A percentile compares a stretch with the other conserved stretches of the same genome.
Evolutionary conservation across 345 rosid species (phyloP).

Genomic region (Cochlearia excelsa): DNA sequence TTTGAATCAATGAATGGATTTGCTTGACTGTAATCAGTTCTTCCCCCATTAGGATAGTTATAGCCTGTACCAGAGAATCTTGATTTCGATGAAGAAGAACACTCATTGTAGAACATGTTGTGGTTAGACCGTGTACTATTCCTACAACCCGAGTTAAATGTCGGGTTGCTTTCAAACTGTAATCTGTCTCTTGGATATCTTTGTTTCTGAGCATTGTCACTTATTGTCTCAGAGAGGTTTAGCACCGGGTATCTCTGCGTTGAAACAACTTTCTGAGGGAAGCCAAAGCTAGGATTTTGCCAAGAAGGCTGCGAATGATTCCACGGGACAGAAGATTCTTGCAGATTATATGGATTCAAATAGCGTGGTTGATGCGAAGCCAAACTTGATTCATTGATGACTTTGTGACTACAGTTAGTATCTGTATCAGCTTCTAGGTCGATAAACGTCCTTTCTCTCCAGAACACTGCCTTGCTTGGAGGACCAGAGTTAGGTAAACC

Average conservation of each 20-base stretch:
- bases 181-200: constrained; percentile 51
- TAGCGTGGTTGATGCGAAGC: constrained; percentile 41
- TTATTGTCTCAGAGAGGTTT: constrained; percentile 46
- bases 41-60: constrained; percentile 23
- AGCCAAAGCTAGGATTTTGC: constrained; percentile 49
- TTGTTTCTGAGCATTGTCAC: constrained; percentile 47
- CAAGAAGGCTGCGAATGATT: constrained; percentile 51
- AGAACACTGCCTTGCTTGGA: constrained; percentile 47
- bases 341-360: constrained; percentile 39
- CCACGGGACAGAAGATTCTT: constrained; percentile 50
- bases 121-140: constrained; percentile 31
- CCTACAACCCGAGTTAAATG: constrained; percentile 31
- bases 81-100: constrained; percentile 42
- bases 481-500: constrained; percentile 45
- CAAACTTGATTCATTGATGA: constrained; percentile 46
- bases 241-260: constrained; percentile 48
- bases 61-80: constrained; percentile 18
- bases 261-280: constrained; percentile 53
- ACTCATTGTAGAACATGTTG: constrained; percentile 34
- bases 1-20: constrained; percentile 18
- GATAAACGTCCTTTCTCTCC: constrained; percentile 50
- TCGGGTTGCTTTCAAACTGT: constrained; percentile 42
- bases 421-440: constrained; percentile 49
- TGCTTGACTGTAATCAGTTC: constrained; percentile 29
- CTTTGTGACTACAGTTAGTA: constrained; percentile 38